Conservation (phyloP, 1,139 yeast species). For the Magnusiomyces suaveolens region DNA sequence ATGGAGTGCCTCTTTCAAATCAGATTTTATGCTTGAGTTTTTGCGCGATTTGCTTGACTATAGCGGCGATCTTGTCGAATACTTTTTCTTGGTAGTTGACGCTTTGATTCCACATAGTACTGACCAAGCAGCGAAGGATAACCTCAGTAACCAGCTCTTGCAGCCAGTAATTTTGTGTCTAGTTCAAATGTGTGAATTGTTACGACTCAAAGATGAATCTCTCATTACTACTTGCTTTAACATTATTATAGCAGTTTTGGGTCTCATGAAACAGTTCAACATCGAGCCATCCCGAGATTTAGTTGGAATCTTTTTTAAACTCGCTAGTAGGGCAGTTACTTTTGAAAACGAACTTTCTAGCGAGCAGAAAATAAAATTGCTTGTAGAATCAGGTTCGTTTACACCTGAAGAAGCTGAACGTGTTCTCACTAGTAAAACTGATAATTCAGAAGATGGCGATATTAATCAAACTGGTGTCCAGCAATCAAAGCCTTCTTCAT, state of each 20-base stretch:
- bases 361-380: constrained; percentile 20
- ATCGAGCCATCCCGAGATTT: constrained; percentile 23
- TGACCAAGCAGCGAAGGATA: constrained; percentile 18
- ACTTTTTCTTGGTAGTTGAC: constrained; percentile 47
- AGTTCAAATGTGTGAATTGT: constrained; percentile 57
- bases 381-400: constrained; percentile 21
- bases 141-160: constrained; percentile 24
- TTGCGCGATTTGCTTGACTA: constrained; percentile 81
- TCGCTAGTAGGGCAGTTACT: constrained; percentile 20
- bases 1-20: constrained; percentile 61
- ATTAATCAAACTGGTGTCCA: constrained; percentile 1
- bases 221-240: constrained; percentile 66
- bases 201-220: constrained; percentile 69
- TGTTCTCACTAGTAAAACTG: constrained; percentile 12
- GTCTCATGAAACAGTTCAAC: constrained; percentile 26
- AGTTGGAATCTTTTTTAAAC: constrained; percentile 19
- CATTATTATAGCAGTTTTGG: constrained; percentile 42
- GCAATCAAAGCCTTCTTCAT: background rate
- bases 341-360: constrained; percentile 21
- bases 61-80: constrained; percentile 56
- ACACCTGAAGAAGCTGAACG: constrained; percentile 17
- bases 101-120: constrained; percentile 31
- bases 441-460: constrained; percentile 8
- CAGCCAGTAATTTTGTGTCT: constrained; percentile 24
- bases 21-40: constrained; percentile 57